Percentiles rank a stretch among this genome's conserved stretches.
Evolutionary conservation across 192 early-diverging fungal species (phyloP).

Genomic region (Linnemannia zychae): DNA sequence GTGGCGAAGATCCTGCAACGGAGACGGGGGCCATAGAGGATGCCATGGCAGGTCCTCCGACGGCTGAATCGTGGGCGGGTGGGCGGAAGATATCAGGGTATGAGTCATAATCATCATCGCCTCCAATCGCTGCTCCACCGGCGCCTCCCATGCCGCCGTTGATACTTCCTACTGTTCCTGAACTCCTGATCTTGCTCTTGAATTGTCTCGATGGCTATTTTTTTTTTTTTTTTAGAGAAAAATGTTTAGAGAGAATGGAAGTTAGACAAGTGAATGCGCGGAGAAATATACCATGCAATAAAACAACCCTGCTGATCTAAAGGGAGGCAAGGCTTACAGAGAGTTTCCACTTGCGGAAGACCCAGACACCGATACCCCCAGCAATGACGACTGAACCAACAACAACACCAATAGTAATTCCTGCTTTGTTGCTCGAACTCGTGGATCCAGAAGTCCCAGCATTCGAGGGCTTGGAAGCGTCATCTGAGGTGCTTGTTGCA

Average conservation of each 20-base stretch:
- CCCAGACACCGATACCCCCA: conserved; percentile 45
- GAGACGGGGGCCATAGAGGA: conserved; percentile 16
- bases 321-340: conserved; percentile 14
- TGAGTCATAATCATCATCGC: conserved; percentile 9
- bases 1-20: conserved; percentile 6
- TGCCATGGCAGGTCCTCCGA: background rate
- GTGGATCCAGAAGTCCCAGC: background rate
- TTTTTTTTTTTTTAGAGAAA: no score
- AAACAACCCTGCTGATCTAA: no score
- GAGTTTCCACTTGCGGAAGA: conserved; percentile 57
- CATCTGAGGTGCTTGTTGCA: background rate
- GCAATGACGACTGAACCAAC: conserved; percentile 34
- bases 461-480: background rate
- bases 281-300: no score
- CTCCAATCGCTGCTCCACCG: background rate
- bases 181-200: conserved; percentile 45
- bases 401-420: conserved; percentile 43
- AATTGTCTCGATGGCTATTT: conserved; percentile 46
- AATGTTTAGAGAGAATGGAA: no score
- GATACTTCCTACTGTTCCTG: background rate
- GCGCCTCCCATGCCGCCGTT: background rate
- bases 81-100: conserved; percentile 46
- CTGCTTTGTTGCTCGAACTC: conserved; percentile 29
- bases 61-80: conserved; percentile 6
- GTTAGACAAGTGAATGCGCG: no score